These are phyloP conservation scores for Chrysanthemum lavandulifolium DNA, from an alignment of 129 eudicot genomes.

Conservation along the genomic window DNA sequence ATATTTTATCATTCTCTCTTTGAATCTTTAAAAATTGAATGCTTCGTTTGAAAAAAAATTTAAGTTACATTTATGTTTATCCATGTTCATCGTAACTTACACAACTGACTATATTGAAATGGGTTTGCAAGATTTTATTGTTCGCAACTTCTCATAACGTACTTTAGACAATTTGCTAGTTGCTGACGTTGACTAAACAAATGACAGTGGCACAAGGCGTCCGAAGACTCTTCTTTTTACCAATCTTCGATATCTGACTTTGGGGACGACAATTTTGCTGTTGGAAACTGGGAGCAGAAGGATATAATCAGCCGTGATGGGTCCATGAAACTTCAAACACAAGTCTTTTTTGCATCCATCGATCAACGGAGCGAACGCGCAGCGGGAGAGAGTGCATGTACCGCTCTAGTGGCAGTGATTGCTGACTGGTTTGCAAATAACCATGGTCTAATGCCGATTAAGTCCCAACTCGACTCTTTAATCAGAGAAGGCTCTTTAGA, in stretches of 20 bases:
- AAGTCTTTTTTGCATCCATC: constrained; percentile 25
- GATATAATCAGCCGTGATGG: constrained; percentile 27
- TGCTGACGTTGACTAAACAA: constrained; percentile 1
- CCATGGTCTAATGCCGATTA: constrained; percentile 22
- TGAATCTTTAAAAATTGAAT: too few relatives aligned
- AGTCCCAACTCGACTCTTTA: constrained; percentile 32
- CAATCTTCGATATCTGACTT: constrained; percentile 70
- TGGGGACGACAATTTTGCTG: constrained; percentile 83
- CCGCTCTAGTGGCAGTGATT: constrained; percentile 25
- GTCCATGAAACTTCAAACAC: constrained; percentile 27
- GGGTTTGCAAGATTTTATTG: constrained; percentile 10
- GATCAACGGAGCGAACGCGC: constrained; percentile 84
- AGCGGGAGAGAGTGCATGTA: constrained; percentile 64
- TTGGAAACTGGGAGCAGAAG: constrained; percentile 76
- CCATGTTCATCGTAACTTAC: neutral
- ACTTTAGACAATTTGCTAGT: neutral
- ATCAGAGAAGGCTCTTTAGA: constrained; percentile 83
- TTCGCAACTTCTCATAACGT: neutral
- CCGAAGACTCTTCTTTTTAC: constrained; percentile 56
- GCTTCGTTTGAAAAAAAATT: neutral
- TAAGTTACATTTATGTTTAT: neutral
- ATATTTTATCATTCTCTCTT: neutral
- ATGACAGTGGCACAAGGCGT: constrained; percentile 58
- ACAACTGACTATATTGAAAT: neutral
- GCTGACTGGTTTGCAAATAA: constrained; percentile 28